A percentile compares a stretch with the other conserved stretches of the same genome.
Evolutionary conservation across 208 protist species (phyloP).

Genomic region (Leishmania gerbilli): DNA sequence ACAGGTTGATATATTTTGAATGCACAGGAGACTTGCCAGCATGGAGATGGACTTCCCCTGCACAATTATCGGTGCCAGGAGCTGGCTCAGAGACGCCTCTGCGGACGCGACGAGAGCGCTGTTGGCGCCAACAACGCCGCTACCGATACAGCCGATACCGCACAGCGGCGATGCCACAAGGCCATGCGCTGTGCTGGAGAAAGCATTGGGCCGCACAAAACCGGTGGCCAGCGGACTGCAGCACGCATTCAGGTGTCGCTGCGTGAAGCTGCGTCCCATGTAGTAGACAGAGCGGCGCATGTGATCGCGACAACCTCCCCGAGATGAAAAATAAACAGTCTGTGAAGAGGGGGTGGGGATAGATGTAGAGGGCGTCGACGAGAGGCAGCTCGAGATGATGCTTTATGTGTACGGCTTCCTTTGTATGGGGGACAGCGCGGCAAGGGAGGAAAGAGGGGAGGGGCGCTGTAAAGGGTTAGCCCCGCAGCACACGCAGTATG

Average conservation of each 20-base stretch:
- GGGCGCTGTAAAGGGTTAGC: background rate
- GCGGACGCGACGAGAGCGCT: conserved; percentile 24
- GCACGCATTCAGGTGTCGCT: conserved; percentile 79
- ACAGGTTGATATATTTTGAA: conserved; percentile 90
- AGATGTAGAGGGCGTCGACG: background rate
- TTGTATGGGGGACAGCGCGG: background rate
- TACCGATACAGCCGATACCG: conserved; percentile 31
- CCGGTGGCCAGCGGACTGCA: conserved; percentile 80
- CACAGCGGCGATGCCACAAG: conserved; percentile 51
- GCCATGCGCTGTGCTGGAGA: conserved; percentile 44
- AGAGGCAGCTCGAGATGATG: background rate
- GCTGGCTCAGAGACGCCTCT: conserved; percentile 46
- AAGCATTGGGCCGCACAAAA: conserved; percentile 70
- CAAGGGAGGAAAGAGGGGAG: no score
- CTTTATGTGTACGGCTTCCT: background rate
- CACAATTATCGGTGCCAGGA: conserved; percentile 53
- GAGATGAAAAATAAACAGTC: background rate
- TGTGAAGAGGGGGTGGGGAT: background rate
- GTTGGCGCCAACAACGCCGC: conserved; percentile 16
- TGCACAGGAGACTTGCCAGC: conserved; percentile 49
- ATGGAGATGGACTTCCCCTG: conserved; percentile 44
- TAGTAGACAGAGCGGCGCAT: conserved; percentile 86
- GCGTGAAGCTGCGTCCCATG: conserved; percentile 83
- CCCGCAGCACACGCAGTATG: background rate
- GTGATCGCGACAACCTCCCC: background rate